Conservation (phyloP, 2,329 filamentous ascomycete genomes). For the Pseudocercospora cruenta region DNA sequence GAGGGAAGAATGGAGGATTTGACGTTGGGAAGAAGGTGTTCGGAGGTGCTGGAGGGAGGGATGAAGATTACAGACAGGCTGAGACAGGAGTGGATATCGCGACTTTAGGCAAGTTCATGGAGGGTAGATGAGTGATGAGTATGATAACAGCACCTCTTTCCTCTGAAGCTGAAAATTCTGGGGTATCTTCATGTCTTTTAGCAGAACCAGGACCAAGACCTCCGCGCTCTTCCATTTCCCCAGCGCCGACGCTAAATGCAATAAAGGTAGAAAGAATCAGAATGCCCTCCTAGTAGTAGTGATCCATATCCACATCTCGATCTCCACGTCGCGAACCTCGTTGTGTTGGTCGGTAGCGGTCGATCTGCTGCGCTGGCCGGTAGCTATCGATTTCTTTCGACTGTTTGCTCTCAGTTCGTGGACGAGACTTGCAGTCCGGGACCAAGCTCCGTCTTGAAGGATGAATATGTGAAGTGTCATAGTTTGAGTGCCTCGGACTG, state of each 20-base stretch:
- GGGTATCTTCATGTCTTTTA: slow-evolving; percentile 4
- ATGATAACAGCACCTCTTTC: background rate
- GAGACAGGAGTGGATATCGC: background rate
- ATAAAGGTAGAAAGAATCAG: background rate
- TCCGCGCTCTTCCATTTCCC: background rate
- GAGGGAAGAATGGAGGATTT: background rate
- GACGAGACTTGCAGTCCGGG: background rate
- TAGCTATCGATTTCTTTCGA: background rate
- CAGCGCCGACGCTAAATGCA: slow-evolving; percentile 11
- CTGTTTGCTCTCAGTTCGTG: background rate
- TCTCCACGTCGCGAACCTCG: background rate
- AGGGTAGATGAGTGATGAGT: background rate
- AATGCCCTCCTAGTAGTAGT: background rate
- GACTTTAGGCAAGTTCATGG: background rate
- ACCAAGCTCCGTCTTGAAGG: background rate
- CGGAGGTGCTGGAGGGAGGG: background rate
- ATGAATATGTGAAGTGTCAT: background rate
- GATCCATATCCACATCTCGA: background rate
- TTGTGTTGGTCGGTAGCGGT: background rate
- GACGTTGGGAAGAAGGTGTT: background rate
- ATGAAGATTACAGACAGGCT: background rate
- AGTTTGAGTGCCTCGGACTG: background rate
- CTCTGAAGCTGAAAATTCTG: background rate
- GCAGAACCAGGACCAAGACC: background rate
- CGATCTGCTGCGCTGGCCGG: background rate